Evolutionary conservation across 768 basidiomycete genomes (phyloP).

Genomic region (Jaapia argillacea): DNA sequence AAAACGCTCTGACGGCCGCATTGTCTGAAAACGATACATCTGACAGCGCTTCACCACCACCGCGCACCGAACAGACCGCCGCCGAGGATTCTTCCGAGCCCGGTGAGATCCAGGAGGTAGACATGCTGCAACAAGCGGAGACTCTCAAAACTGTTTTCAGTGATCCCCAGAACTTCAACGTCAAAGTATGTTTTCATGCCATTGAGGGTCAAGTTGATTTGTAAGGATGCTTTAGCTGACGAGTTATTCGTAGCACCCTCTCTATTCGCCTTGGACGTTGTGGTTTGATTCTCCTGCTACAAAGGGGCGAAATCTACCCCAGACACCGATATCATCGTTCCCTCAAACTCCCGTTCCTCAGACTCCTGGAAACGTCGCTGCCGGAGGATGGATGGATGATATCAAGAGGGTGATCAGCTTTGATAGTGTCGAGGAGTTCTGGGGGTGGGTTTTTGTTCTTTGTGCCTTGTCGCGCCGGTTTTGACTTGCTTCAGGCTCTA

Average conservation of each 20-base stretch:
- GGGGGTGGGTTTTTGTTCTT: conserved; percentile 59
- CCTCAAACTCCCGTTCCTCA: conserved; percentile 66
- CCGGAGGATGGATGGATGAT: conserved; percentile 97
- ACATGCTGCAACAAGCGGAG: conserved; percentile 77
- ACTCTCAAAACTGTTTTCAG: conserved; percentile 88
- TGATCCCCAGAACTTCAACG: conserved; percentile 88
- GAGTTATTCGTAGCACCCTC: conserved; percentile 60
- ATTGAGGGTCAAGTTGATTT: not conserved
- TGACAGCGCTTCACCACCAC: conserved; percentile 11
- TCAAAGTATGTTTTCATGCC: conserved; percentile 73
- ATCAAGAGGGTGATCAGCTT: conserved; percentile 95
- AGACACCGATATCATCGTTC: conserved; percentile 71
- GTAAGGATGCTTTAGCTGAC: too few species aligned
- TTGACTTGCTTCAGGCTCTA: conserved; percentile 48
- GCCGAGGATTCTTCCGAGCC: conserved; percentile 39
- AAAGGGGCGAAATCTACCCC: conserved; percentile 82
- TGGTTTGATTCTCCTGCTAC: conserved; percentile 96
- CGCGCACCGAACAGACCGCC: conserved; percentile 24
- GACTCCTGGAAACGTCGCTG: conserved; percentile 64
- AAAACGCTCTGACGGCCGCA: conserved; percentile 69
- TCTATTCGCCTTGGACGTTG: conserved; percentile 92
- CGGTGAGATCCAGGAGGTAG: conserved; percentile 81
- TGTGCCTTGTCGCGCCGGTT: conserved; percentile 8
- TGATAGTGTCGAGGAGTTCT: conserved; percentile 97
- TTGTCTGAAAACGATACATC: conserved; percentile 42